These are phyloP conservation scores for Hyaloperonospora brassicae DNA, from an alignment of 352 stramenopile species.

Conservation along the genomic window DNA sequence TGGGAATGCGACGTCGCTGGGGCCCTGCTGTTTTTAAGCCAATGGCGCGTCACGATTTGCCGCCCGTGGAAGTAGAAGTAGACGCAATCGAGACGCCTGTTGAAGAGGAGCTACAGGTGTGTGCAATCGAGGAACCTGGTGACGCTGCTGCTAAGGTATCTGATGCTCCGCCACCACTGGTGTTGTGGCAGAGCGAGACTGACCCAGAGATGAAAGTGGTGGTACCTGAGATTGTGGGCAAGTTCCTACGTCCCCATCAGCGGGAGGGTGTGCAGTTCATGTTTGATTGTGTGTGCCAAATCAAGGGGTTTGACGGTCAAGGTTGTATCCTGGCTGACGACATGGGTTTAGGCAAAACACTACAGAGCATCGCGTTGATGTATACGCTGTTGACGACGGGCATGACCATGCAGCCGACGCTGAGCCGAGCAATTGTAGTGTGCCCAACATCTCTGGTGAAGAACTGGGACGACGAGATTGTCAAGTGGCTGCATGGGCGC, in stretches of 20 bases:
- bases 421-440: conserved; percentile 69
- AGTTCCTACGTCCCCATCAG: conserved; percentile 93
- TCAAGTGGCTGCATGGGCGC: conserved; percentile 78
- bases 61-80: conserved; percentile 53
- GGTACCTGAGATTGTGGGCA: conserved; percentile 88
- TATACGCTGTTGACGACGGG: conserved; percentile 74
- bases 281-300: conserved; percentile 90
- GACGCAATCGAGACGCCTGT: conserved; percentile 41
- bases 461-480: conserved; percentile 87
- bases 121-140: conserved; percentile 18
- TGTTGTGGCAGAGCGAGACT: conserved; percentile 73
- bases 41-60: conserved; percentile 57
- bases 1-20: conserved; percentile 72
- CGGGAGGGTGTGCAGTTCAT: conserved; percentile 95
- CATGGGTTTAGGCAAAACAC: conserved; percentile 83
- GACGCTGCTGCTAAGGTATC: conserved; percentile 11
- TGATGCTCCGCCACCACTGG: conserved; percentile 52
- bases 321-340: conserved; percentile 85
- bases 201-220: conserved; percentile 58
- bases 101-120: conserved; percentile 14
- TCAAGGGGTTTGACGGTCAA: conserved; percentile 70
- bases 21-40: conserved; percentile 36
- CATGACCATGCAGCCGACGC: conserved; percentile 57
- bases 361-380: conserved; percentile 85
- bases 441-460: conserved; percentile 84